Evolutionary conservation across 78 protist genomes (phyloP).

Genomic region (Dictyostelium citrinum): DNA sequence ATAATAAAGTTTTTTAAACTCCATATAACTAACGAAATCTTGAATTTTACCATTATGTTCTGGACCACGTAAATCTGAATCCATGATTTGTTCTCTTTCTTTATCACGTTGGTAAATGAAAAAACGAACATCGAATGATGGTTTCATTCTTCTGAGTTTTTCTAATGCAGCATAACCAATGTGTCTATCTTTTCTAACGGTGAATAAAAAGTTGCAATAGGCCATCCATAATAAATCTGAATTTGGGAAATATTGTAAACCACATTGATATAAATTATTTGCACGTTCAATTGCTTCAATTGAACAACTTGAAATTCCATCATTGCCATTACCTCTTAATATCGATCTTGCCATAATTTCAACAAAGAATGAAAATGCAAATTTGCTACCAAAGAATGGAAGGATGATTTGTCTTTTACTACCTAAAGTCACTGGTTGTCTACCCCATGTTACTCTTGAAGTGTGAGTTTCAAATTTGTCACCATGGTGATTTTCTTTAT

Average conservation of each 20-base stretch:
- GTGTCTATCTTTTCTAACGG: constrained; percentile 65
- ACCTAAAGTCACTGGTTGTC: constrained; percentile 3
- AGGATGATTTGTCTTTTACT: constrained; percentile 17
- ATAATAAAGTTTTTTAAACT: constrained; percentile 55
- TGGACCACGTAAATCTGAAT: constrained; percentile 67
- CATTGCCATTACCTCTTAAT: background rate
- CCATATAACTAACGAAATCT: constrained; percentile 72
- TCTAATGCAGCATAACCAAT: constrained; percentile 70
- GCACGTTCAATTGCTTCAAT: constrained; percentile 12
- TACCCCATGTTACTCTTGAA: background rate
- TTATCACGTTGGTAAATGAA: constrained; percentile 63
- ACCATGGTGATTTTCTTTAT: background rate
- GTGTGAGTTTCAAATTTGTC: background rate
- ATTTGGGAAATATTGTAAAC: constrained; percentile 62
- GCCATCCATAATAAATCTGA: constrained; percentile 66
- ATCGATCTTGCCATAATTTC: constrained; percentile 48
- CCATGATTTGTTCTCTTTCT: constrained; percentile 72
- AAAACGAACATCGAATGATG: constrained; percentile 49
- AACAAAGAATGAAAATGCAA: constrained; percentile 7
- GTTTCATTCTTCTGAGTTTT: constrained; percentile 34
- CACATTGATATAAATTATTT: constrained; percentile 62
- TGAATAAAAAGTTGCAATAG: constrained; percentile 45
- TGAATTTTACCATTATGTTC: constrained; percentile 24
- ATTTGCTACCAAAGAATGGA: constrained; percentile 22
- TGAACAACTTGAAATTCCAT: background rate